Conservation (phyloP, 2,329 filamentous ascomycete species). For the Neofusicoccum sp. region DNA sequence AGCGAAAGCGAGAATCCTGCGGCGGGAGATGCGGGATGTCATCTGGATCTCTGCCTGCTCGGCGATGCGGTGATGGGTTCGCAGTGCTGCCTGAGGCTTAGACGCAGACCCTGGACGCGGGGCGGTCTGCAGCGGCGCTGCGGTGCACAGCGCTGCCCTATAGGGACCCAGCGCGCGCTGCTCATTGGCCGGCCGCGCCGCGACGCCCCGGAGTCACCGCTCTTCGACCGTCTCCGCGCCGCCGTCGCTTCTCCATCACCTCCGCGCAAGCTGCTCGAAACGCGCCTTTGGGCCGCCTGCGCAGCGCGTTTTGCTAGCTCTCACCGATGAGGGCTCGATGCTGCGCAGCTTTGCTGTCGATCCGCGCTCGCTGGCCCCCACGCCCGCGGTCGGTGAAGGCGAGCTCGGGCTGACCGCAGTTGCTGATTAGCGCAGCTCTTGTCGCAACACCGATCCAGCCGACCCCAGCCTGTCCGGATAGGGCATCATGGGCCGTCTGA, state of each 20-base stretch:
- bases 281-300: background rate
- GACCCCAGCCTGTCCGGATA: conserved; percentile 1
- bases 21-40: background rate
- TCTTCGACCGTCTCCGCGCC: background rate
- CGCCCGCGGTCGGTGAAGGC: conserved; percentile 18
- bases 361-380: conserved; percentile 8
- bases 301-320: background rate
- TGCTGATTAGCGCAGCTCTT: background rate
- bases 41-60: background rate
- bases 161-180: background rate
- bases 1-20: conserved; percentile 2
- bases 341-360: background rate
- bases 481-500: conserved; percentile 7
- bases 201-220: conserved; percentile 1
- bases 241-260: background rate
- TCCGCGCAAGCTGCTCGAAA: background rate
- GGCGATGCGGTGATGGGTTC: background rate
- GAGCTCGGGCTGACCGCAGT: conserved; percentile 17
- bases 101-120: background rate
- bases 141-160: background rate
- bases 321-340: conserved; percentile 1
- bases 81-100: conserved; percentile 14
- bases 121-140: background rate
- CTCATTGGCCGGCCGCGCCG: background rate
- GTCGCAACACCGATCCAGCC: background rate